Conservation (phyloP, 805 yeast genomes). For the Ogataea kodamae region DNA sequence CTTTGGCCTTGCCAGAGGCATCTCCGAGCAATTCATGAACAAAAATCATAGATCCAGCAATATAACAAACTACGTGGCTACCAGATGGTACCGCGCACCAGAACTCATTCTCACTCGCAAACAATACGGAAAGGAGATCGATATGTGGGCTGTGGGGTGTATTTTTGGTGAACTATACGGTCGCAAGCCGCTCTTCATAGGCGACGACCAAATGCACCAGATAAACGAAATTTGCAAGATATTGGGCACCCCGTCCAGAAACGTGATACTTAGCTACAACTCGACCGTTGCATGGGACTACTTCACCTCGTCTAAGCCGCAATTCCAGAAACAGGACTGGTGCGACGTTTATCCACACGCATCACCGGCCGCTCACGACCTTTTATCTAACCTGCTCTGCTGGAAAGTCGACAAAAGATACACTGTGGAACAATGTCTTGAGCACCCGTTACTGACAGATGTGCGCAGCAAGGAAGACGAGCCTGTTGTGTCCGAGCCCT, state of each 20-base stretch:
- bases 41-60: constrained; percentile 36
- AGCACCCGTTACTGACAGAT: constrained; percentile 50
- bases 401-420: constrained; percentile 63
- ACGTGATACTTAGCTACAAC: constrained; percentile 41
- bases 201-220: constrained; percentile 70
- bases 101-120: constrained; percentile 68
- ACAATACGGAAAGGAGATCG: constrained; percentile 65
- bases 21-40: constrained; percentile 35
- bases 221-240: constrained; percentile 62
- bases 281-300: constrained; percentile 46
- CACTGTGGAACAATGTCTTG: constrained; percentile 53
- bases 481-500: constrained; percentile 44
- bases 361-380: constrained; percentile 43
- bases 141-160: constrained; percentile 94
- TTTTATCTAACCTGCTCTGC: constrained; percentile 51
- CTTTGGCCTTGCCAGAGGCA: constrained; percentile 88
- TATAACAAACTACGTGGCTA: constrained; percentile 86
- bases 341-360: constrained; percentile 60
- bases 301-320: constrained; percentile 42
- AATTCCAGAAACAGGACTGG: constrained; percentile 46
- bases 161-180: constrained; percentile 82
- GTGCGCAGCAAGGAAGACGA: constrained; percentile 59
- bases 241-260: constrained; percentile 65
- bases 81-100: constrained; percentile 95
- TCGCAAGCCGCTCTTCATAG: constrained; percentile 75